Conservation (phyloP, 1,139 yeast species). For the Candida labiduridarum region DNA sequence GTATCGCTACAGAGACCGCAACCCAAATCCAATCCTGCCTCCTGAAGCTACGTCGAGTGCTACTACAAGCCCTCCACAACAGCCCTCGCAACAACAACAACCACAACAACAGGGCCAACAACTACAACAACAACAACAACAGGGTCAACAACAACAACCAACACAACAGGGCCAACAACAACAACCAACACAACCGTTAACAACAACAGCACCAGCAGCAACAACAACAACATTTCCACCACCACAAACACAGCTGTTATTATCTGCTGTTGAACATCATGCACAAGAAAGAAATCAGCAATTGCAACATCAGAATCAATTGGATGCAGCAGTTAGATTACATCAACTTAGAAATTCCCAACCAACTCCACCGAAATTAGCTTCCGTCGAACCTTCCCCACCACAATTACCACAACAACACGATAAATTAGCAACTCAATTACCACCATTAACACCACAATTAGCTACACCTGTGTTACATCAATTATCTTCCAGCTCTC, state of each 20-base stretch:
- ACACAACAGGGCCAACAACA: not conserved
- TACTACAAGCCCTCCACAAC: slow-evolving; percentile 1
- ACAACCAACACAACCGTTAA: not conserved
- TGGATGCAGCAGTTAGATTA: slow-evolving; percentile 5
- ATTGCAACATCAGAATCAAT: not conserved
- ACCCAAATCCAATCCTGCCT: not conserved
- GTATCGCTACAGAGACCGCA: slow-evolving; percentile 1
- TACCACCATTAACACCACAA: slow-evolving; percentile 3
- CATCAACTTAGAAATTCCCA: slow-evolving; percentile 2
- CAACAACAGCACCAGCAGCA: not conserved
- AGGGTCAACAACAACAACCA: not conserved
- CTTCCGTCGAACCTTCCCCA: slow-evolving; percentile 1
- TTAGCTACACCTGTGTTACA: not conserved
- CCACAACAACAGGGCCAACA: not conserved
- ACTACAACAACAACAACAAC: not conserved
- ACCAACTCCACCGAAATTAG: not conserved
- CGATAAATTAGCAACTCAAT: slow-evolving; percentile 1
- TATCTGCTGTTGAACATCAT: not conserved
- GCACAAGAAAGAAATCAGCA: not conserved
- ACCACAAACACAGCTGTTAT: not conserved
- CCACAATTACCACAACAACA: not conserved
- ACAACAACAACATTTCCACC: not conserved
- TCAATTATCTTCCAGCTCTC: not conserved
- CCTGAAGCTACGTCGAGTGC: not conserved
- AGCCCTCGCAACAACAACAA: not conserved